Percentiles rank a stretch among this genome's conserved stretches.
These are phyloP conservation scores for Fragaria iinumae DNA, from an alignment of 306 rosid species.

Conservation along the genomic window DNA sequence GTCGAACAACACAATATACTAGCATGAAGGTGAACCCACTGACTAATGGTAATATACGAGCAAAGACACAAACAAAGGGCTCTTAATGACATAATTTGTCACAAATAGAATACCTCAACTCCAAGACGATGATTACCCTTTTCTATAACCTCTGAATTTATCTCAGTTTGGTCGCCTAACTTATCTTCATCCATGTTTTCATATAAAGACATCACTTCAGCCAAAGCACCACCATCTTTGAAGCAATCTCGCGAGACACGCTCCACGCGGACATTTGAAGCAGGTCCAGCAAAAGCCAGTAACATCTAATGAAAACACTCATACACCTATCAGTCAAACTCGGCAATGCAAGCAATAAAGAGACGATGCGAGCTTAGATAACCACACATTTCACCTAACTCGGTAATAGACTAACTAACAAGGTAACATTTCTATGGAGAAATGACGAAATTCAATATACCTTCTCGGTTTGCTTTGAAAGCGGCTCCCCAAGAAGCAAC, in stretches of 20 bases:
- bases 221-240: constrained; percentile 72
- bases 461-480: constrained; percentile 85
- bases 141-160: constrained; percentile 35
- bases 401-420: background rate
- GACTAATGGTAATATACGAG: background rate
- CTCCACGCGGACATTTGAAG: constrained; percentile 82
- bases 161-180: constrained; percentile 35
- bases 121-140: constrained; percentile 38
- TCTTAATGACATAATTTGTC: constrained; percentile 10
- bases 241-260: constrained; percentile 65
- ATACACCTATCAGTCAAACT: constrained; percentile 10
- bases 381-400: background rate
- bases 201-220: constrained; percentile 69
- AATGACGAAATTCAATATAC: constrained; percentile 25
- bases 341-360: background rate
- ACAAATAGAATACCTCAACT: constrained; percentile 53
- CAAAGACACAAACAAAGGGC: constrained; percentile 12
- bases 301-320: constrained; percentile 51
- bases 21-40: background rate
- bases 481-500: constrained; percentile 82
- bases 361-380: background rate
- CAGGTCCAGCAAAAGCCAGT: constrained; percentile 85
- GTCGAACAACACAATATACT: background rate
- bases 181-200: constrained; percentile 46
- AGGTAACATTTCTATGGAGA: background rate